Base-by-base conservation (phyloP, 169 alveolate genomes). In the Eimeria necatrix region DNA sequence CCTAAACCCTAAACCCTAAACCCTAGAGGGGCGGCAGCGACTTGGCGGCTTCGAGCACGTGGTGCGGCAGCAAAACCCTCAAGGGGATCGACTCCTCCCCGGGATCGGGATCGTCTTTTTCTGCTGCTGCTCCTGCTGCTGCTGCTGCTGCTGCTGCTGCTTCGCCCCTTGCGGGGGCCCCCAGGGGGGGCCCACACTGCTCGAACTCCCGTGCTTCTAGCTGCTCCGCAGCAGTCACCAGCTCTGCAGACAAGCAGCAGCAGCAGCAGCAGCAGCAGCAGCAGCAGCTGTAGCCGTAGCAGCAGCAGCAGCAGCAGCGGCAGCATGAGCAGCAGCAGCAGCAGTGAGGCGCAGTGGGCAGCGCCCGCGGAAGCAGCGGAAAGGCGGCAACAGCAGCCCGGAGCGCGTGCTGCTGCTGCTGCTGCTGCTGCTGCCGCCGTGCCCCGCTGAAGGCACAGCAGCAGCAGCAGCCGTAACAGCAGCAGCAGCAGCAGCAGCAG, bases 31-130 rank as follows among this genome's bases (percentile, higher is more conserved):
- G 87, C 64, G 26, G 87, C 41, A 76, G n/a, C 32, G 87, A 32
- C 87, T 76, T 76, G 26, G 87, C 59, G 26, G 87, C 87, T 26
- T 76, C 87, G n/a, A 76, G 56, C 8, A 76, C 56, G 3, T 76
- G 87, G 61, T 76, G 59, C 8, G 87, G 87, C 87, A 76, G 52
- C 87, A 76, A 18, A 18, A 76, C 87, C 14, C 87, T 20, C 87
- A 76, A 0, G 26, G 87, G 87, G 20, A 71, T 5, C 18, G 52
- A 10, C 51, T 71, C 83, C 41, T 41, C 49, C 14, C 9, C 5
- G 83, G 16, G 46, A 7, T 71, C 53, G 83, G 46, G 18, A 46
- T 7, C 83, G 52, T 32, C 24, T 71, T 48, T 22, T 10, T 32
- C 83, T 71, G 83, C 83, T 71, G 83, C 12, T 41, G 18, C 73